These are phyloP conservation scores for Beauveria rudraprayagi DNA, from an alignment of 2,329 filamentous ascomycete species.

Conservation along the genomic window DNA sequence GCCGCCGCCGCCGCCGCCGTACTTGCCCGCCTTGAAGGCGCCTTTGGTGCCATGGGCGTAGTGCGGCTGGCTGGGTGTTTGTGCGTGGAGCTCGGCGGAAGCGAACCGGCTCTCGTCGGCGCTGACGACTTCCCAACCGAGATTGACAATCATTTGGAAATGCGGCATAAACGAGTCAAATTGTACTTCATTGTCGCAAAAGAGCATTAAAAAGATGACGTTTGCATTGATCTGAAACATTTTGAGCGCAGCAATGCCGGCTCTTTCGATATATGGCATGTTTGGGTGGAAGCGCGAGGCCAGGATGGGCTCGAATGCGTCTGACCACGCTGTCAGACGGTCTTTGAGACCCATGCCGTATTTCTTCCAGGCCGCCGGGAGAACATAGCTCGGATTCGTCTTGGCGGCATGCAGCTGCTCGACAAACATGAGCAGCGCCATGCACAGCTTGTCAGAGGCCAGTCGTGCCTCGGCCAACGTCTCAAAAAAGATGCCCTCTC, in stretches of 20 bases:
- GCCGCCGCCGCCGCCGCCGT: conserved; percentile 26
- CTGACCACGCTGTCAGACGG: conserved; percentile 46
- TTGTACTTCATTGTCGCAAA: conserved; percentile 48
- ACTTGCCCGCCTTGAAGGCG: conserved; percentile 33
- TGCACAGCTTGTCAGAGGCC: conserved; percentile 48
- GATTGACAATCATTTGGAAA: conserved; percentile 47
- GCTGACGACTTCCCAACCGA: conserved; percentile 52
- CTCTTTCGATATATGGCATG: conserved; percentile 47
- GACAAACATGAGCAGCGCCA: conserved; percentile 50
- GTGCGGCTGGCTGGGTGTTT: neutral
- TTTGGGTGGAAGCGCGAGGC: conserved; percentile 38
- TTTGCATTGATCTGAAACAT: conserved; percentile 53
- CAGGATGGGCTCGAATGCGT: conserved; percentile 49
- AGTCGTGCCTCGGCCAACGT: conserved; percentile 46
- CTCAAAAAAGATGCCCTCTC: conserved; percentile 38
- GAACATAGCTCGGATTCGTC: conserved; percentile 43
- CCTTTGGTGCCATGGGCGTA: conserved; percentile 16
- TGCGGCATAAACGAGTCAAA: conserved; percentile 47
- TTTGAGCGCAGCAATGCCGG: conserved; percentile 52
- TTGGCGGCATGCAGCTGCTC: conserved; percentile 43
- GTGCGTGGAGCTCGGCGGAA: conserved; percentile 27
- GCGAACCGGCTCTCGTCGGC: conserved; percentile 47
- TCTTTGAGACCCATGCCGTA: conserved; percentile 40
- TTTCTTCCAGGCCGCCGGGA: conserved; percentile 40
- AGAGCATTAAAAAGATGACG: conserved; percentile 53